Percentiles rank a stretch among this genome's conserved stretches.
Evolutionary conservation across 768 basidiomycete genomes (phyloP).

Genomic region (Rossbeevera mucosa): DNA sequence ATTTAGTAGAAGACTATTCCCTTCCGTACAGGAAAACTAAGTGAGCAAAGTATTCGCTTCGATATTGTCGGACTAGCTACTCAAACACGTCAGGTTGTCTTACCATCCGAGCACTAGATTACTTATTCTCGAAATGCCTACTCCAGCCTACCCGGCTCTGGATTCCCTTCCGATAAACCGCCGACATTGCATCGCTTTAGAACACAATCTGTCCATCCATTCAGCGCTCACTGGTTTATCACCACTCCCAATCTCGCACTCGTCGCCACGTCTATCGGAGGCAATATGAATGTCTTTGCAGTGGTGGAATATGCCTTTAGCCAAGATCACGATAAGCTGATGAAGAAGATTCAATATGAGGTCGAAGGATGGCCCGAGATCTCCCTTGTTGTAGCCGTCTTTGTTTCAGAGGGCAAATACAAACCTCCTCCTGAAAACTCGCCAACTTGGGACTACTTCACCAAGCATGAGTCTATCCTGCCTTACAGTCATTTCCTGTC

Average conservation of each 20-base stretch:
- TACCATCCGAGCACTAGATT: background rate
- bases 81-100: no score
- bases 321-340: background rate
- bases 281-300: background rate
- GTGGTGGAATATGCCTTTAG: background rate
- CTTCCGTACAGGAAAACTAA: background rate
- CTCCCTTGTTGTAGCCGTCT: background rate
- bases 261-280: background rate
- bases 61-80: no score
- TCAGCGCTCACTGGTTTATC: background rate
- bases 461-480: background rate
- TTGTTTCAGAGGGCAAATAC: background rate
- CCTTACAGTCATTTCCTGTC: background rate
- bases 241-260: background rate
- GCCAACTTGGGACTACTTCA: background rate
- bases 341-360: background rate
- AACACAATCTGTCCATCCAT: background rate
- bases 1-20: background rate
- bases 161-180: background rate
- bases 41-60: background rate
- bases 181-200: background rate
- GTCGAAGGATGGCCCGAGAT: background rate
- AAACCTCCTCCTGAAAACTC: background rate
- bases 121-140: background rate
- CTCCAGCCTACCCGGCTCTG: background rate